A percentile compares a stretch with the other conserved stretches of the same genome.
phyloP scores from a whole-genome alignment of 2,329 filamentous ascomycete genomes.

The Aspergillus clavatus region DNA sequence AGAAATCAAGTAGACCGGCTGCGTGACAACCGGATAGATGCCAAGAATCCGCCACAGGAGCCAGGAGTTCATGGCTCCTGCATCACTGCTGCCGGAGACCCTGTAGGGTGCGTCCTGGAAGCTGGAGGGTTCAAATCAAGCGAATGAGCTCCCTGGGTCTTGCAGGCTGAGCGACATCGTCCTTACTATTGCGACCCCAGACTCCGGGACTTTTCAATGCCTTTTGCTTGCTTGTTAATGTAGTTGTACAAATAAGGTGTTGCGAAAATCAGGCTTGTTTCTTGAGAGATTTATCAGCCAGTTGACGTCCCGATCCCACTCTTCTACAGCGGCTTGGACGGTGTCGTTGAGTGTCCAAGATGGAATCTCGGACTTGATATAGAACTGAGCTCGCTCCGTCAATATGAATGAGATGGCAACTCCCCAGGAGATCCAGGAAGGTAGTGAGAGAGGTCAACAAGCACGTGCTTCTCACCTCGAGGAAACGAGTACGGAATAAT shows the following conservation, averaged over 20 bases:
- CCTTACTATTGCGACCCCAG: no score
- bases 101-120: conserved; percentile 54
- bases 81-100: conserved; percentile 65
- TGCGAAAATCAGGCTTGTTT: conserved; percentile 63
- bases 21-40: conserved; percentile 46
- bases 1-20: conserved; percentile 45
- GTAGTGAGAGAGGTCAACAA: conserved; percentile 57
- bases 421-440: conserved; percentile 42
- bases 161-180: conserved; percentile 53
- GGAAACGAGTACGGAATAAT: conserved; percentile 63
- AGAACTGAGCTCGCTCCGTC: conserved; percentile 38
- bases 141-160: not conserved
- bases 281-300: no score
- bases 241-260: conserved; percentile 68
- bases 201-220: no score
- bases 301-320: conserved; percentile 5
- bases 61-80: conserved; percentile 52
- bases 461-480: conserved; percentile 50
- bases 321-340: not conserved
- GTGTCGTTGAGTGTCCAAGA: not conserved
- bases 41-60: conserved; percentile 49
- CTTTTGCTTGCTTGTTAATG: conserved; percentile 59
- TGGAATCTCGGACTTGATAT: not conserved
- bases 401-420: conserved; percentile 39
- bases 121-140: conserved; percentile 15